Conservation (phyloP, 2,329 filamentous ascomycete genomes). For the Aspergillus brasiliensis region DNA sequence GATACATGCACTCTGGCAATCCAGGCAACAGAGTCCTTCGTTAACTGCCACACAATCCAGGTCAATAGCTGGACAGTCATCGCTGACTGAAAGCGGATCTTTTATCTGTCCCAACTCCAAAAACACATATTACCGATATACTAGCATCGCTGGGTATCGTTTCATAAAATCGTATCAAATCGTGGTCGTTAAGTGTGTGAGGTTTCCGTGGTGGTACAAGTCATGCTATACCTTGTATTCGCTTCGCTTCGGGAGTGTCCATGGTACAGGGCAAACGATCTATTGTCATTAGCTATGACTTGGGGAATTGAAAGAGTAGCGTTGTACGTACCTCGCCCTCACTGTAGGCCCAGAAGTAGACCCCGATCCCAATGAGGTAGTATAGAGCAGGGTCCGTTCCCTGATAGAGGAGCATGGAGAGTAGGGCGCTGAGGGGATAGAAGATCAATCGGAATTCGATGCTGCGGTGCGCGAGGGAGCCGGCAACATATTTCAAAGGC, state of each 20-base stretch:
- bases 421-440: slow-evolving; percentile 75
- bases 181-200: not conserved
- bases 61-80: slow-evolving; percentile 1
- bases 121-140: not conserved
- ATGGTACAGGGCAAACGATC: slow-evolving; percentile 70
- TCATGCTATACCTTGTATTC: slow-evolving; percentile 30
- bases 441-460: slow-evolving; percentile 83
- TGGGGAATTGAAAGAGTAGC: not conserved
- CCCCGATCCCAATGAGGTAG: slow-evolving; percentile 79
- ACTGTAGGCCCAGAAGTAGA: slow-evolving; percentile 97
- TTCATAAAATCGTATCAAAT: not conserved
- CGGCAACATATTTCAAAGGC: slow-evolving; percentile 77
- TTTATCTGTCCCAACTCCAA: not conserved
- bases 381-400: slow-evolving; percentile 90
- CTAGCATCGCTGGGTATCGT: slow-evolving; percentile 1
- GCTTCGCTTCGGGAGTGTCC: slow-evolving; percentile 62
- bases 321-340: slow-evolving; percentile 81
- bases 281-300: slow-evolving; percentile 31
- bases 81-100: not conserved
- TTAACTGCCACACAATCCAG: not conserved
- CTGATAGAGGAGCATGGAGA: slow-evolving; percentile 82
- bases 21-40: not conserved
- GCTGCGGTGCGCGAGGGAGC: slow-evolving; percentile 77
- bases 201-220: not conserved
- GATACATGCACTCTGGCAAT: not conserved